phyloP scores from a whole-genome alignment of 352 stramenopile genomes.

The Phytophthora tubulina region DNA sequence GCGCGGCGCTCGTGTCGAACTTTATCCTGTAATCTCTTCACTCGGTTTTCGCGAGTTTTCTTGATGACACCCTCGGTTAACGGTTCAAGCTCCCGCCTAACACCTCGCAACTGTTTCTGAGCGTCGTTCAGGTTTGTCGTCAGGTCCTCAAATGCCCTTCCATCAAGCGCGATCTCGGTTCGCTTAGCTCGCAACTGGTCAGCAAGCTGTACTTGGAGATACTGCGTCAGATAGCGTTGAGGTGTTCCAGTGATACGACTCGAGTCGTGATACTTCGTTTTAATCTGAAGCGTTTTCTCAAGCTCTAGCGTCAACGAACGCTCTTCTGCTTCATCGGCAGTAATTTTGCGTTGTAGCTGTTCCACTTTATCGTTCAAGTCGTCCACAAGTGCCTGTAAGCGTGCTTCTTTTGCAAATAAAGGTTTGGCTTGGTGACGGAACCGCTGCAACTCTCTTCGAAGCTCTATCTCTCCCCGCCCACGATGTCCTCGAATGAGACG shows the following conservation, averaged over 20 bases:
- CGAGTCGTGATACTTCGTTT: conserved; percentile 89
- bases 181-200: conserved; percentile 84
- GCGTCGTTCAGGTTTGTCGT: conserved; percentile 68
- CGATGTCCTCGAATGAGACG: conserved; percentile 84
- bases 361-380: conserved; percentile 67
- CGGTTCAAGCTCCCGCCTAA: conserved; percentile 85
- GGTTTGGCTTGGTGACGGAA: conserved; percentile 81
- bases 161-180: conserved; percentile 69
- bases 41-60: conserved; percentile 81
- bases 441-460: conserved; percentile 76
- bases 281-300: conserved; percentile 87
- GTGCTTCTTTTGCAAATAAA: conserved; percentile 68
- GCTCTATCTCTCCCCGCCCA: conserved; percentile 70
- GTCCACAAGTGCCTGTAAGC: conserved; percentile 49
- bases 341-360: conserved; percentile 47
- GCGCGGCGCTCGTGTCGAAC: conserved; percentile 73
- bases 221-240: conserved; percentile 94
- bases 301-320: conserved; percentile 68
- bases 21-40: conserved; percentile 70
- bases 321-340: conserved; percentile 65
- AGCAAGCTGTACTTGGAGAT: conserved; percentile 90
- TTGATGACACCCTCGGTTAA: conserved; percentile 82
- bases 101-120: conserved; percentile 74
- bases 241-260: conserved; percentile 87
- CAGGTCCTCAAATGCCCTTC: conserved; percentile 61